Evolutionary conservation across 2,329 filamentous ascomycete species (phyloP).

Genomic region (Thyridium curvatum): DNA sequence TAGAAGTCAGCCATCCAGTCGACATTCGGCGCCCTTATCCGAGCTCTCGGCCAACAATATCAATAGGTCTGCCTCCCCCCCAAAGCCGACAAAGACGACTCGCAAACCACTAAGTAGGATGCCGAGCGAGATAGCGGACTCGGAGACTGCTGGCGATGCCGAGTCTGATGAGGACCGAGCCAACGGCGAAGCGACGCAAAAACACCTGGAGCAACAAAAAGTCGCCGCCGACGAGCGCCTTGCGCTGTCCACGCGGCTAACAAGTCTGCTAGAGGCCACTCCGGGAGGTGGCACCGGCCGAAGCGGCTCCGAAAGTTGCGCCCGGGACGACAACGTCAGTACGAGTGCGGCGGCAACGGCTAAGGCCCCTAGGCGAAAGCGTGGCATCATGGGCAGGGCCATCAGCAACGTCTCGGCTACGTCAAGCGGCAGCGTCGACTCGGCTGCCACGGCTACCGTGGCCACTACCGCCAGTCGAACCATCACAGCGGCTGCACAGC

Average conservation of each 20-base stretch:
- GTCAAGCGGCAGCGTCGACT: constrained; percentile 39
- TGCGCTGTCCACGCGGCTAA: constrained; percentile 33
- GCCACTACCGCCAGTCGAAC: constrained; percentile 11
- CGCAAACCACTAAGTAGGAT: constrained; percentile 23
- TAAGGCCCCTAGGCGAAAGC: constrained; percentile 19
- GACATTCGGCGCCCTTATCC: not conserved
- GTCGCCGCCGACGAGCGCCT: constrained; percentile 26
- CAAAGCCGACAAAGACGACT: not conserved
- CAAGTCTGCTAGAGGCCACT: constrained; percentile 30
- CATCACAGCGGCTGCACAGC: constrained; percentile 1
- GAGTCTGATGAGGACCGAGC: constrained; percentile 12
- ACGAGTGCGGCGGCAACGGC: constrained; percentile 6
- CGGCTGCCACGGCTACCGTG: constrained; percentile 8
- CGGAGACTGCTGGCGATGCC: constrained; percentile 25
- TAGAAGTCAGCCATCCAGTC: constrained; percentile 9
- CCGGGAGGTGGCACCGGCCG: constrained; percentile 7
- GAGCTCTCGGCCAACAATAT: not conserved
- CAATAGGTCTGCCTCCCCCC: not conserved
- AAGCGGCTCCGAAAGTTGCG: constrained; percentile 8
- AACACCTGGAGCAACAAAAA: constrained; percentile 11
- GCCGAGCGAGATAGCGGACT: constrained; percentile 34
- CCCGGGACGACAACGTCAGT: constrained; percentile 1
- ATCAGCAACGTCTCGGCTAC: constrained; percentile 50
- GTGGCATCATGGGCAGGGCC: constrained; percentile 51
- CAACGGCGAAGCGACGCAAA: constrained; percentile 5